phyloP scores from a whole-genome alignment of 2,329 filamentous ascomycete genomes.

The Colletotrichum abscissum region DNA sequence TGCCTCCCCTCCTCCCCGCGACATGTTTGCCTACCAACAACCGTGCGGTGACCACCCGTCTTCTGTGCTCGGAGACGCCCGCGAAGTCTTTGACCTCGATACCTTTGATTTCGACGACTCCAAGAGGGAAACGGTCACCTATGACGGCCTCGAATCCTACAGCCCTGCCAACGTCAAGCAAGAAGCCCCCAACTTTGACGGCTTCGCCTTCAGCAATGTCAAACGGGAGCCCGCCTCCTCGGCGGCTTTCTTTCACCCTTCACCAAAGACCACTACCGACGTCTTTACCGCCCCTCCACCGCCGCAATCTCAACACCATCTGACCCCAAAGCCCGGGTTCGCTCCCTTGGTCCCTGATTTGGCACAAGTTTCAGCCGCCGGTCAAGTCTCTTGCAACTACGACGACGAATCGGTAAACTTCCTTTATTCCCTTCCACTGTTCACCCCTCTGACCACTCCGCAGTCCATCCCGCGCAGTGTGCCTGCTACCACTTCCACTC shows the following conservation, averaged over 20 bases:
- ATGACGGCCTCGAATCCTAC: background rate
- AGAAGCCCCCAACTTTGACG: background rate
- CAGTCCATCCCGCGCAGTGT: slow-evolving; percentile 1
- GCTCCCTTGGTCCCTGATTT: slow-evolving; percentile 6
- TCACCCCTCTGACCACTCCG: background rate
- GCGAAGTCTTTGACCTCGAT: background rate
- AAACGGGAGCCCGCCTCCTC: background rate
- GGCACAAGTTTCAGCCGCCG: background rate
- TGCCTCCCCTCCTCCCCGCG: background rate
- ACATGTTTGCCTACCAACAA: background rate
- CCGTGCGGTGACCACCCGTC: background rate
- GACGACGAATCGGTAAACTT: slow-evolving; percentile 11
- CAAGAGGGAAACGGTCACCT: background rate
- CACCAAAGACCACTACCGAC: background rate
- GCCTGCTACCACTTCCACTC: background rate
- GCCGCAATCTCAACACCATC: background rate
- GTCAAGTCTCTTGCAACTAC: slow-evolving; percentile 3
- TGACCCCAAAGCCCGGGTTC: background rate
- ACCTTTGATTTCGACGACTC: background rate
- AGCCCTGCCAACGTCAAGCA: background rate
- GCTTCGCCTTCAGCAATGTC: background rate
- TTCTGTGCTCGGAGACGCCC: background rate
- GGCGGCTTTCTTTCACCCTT: background rate
- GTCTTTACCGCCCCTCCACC: background rate
- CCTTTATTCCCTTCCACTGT: background rate